Evolutionary conservation across 1,284 basidiomycete genomes (phyloP).

Genomic region (Cutaneotrichosporon dermatis): DNA sequence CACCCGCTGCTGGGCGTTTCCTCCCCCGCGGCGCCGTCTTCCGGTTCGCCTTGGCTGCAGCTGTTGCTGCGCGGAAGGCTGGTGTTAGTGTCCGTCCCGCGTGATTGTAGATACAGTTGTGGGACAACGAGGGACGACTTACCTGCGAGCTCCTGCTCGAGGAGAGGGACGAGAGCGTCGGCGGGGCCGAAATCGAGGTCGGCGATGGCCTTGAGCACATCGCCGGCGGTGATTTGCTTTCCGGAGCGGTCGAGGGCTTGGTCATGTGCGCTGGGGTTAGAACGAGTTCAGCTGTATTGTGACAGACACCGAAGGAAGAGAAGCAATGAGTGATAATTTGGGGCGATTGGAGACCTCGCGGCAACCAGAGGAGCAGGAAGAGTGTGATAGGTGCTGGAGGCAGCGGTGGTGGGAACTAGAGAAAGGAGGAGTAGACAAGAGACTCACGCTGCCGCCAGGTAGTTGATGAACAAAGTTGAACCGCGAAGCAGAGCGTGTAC

Average conservation of each 20-base stretch:
- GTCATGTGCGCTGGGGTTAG: constrained; percentile 66
- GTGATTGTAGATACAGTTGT: neutral
- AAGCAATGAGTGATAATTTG: no score
- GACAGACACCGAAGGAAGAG: no score
- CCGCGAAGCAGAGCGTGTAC: constrained; percentile 74
- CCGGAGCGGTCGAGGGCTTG: constrained; percentile 76
- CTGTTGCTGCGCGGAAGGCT: constrained; percentile 36
- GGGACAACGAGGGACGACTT: constrained; percentile 26
- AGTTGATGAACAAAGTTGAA: constrained; percentile 87
- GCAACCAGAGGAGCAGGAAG: no score
- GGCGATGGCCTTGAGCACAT: constrained; percentile 80
- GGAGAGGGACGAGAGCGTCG: constrained; percentile 62
- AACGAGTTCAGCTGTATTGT: no score
- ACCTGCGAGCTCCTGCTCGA: constrained; percentile 72
- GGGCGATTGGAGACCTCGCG: no score
- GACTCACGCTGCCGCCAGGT: constrained; percentile 50
- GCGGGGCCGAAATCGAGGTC: constrained; percentile 62
- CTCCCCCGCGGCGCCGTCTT: constrained; percentile 27
- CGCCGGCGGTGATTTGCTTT: constrained; percentile 80
- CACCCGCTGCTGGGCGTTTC: constrained; percentile 23
- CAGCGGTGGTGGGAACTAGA: no score
- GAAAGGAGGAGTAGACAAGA: no score
- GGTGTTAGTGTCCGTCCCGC: constrained; percentile 1
- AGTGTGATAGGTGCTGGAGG: no score
- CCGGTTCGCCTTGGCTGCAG: constrained; percentile 25